Conservation (phyloP, 2,329 filamentous ascomycete species). For the Beauveria australis region DNA sequence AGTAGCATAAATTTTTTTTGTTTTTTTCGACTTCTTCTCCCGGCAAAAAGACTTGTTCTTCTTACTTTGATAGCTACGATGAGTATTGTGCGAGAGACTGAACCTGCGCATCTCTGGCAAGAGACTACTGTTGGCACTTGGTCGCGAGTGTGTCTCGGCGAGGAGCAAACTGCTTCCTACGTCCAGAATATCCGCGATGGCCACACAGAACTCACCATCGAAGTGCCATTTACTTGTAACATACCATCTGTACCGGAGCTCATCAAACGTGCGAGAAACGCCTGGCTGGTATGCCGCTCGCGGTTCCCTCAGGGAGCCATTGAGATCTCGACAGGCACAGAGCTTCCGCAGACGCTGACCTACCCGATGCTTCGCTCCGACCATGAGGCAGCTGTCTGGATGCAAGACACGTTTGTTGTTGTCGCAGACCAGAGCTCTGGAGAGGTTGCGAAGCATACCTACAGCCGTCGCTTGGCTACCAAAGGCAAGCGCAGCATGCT, state of each 20-base stretch:
- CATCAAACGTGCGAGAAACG: neutral
- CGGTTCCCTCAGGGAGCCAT: neutral
- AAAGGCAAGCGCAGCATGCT: slow-evolving; percentile 4
- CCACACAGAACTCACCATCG: slow-evolving; percentile 1
- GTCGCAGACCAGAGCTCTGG: neutral
- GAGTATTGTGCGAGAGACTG: neutral
- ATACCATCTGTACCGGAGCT: neutral
- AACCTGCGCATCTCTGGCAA: neutral
- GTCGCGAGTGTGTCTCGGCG: neutral
- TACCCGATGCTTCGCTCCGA: slow-evolving; percentile 1
- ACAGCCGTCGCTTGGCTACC: neutral
- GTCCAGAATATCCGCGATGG: neutral
- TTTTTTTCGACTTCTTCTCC: too few relatives aligned
- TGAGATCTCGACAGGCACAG: neutral
- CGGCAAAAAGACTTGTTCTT: too few relatives aligned
- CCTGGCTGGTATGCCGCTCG: neutral
- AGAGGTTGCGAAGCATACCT: neutral
- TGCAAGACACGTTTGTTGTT: neutral
- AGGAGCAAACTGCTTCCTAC: neutral
- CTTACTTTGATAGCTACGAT: neutral
- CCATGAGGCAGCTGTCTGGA: neutral
- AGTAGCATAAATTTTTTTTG: neutral
- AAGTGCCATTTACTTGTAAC: neutral
- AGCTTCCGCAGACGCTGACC: neutral
- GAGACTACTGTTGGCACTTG: neutral